Base-by-base conservation (phyloP, 345 rosid genomes). In the Rhodamnia rubescens region DNA sequence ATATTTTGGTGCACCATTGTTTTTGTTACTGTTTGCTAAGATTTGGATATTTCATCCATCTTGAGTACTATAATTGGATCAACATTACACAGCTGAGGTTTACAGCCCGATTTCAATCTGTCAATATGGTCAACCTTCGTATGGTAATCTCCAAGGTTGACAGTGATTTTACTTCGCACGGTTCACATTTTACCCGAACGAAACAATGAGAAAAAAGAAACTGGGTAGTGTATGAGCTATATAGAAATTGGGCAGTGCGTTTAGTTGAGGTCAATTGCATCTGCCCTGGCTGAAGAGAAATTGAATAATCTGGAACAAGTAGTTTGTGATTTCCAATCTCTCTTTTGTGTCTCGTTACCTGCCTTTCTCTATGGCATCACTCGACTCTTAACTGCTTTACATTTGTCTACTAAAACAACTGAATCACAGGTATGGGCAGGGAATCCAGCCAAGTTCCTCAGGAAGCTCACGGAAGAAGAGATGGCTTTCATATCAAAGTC, bases 391-490 rank as follows among this genome's bases (percentile, higher is more conserved):
- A 64, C 95, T 9, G 94, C 96, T 83, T 64, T 87, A 49, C 94
- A 96, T 69, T 93, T 92, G 88, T 88, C 89, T 2, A 32, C 22
- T 32, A 64, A 64, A 64, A 64, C 78, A 64, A 64, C 78, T 16
- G 78, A 61, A 32, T 64, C 44, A 86, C 91, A 95, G 99, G 93
- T 97, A 47, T 97, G 98, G 98, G 99, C 93, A 91, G 99, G 99
- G 87, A 97, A 97, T 89, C 98, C 99, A 12, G 99, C 98, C 84
- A 95, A 89, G 91, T 97, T 97, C 90, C 90, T 97, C 90, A 92
- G 99, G 89, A 94, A 95, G 93, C 94, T 97, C 61, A 92, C 92
- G 7, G 93, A 91, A 29, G 92, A 92, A 83, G 99, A 97, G 92
- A 91, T 89, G 81, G 90, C 92, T 54, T 95, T 95, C 87, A 92